Evolutionary conservation across 305 asterid genomes (phyloP).

Genomic region (Fraxinus platypoda): DNA sequence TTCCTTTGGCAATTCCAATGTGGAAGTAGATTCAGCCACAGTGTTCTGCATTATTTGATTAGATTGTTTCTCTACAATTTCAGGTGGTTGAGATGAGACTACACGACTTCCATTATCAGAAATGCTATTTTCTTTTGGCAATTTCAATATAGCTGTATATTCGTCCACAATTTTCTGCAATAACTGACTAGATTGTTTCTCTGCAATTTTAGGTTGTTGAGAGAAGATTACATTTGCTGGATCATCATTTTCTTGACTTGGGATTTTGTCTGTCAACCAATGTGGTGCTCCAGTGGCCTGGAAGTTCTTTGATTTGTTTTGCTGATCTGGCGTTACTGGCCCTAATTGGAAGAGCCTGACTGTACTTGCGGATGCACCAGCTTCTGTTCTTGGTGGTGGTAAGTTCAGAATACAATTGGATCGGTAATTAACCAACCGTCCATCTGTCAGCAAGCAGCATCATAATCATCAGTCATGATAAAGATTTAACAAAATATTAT

Average conservation of each 20-base stretch:
- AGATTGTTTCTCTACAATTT: conserved; percentile 32
- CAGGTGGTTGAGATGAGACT: conserved; percentile 26
- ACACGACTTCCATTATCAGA: conserved; percentile 34
- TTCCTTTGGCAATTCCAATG: conserved; percentile 33
- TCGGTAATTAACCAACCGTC: conserved; percentile 32
- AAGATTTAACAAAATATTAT: conserved; percentile 7
- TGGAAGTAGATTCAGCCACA: conserved; percentile 29
- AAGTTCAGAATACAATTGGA: conserved; percentile 38
- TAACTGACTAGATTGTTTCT: conserved; percentile 31
- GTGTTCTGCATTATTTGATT: conserved; percentile 30
- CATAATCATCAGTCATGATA: conserved; percentile 11
- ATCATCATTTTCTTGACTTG: conserved; percentile 34
- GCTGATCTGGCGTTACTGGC: conserved; percentile 64
- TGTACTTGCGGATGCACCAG: conserved; percentile 40
- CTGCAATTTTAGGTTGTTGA: conserved; percentile 33
- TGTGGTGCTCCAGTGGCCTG: conserved; percentile 37
- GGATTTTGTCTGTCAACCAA: conserved; percentile 28
- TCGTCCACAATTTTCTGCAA: conserved; percentile 29
- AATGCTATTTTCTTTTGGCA: conserved; percentile 30
- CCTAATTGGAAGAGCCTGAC: conserved; percentile 37
- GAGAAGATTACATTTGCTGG: conserved; percentile 28
- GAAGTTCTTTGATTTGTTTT: conserved; percentile 36
- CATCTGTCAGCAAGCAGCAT: conserved; percentile 50
- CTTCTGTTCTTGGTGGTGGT: conserved; percentile 42
- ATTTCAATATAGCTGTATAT: conserved; percentile 5